Percentiles rank a stretch among this genome's conserved stretches.
These are phyloP conservation scores for Penicillium sp. DNA, from an alignment of 2,329 filamentous ascomycete species.

Conservation along the genomic window DNA sequence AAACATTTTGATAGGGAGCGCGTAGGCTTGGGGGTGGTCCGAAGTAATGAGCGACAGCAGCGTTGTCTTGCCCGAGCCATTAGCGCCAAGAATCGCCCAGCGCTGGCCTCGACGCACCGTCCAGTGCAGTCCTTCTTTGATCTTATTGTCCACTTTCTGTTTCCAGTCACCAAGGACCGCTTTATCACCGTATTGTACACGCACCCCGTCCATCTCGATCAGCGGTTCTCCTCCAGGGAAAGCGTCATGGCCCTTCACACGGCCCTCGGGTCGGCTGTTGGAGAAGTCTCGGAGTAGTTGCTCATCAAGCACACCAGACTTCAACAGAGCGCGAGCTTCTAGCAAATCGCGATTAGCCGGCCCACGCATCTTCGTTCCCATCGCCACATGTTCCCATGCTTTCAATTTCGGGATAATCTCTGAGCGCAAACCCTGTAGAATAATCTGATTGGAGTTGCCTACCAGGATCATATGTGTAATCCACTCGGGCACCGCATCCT, in stretches of 20 bases:
- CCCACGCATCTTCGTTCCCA: background rate
- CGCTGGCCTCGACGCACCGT: slow-evolving; percentile 77
- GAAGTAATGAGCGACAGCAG: slow-evolving; percentile 89
- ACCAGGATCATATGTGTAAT: slow-evolving; percentile 79
- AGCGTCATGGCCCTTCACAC: slow-evolving; percentile 9
- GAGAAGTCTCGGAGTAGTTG: slow-evolving; percentile 27
- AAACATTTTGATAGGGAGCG: slow-evolving; percentile 81
- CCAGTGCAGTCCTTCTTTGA: slow-evolving; percentile 71
- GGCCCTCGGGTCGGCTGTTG: slow-evolving; percentile 15
- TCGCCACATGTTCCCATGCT: slow-evolving; percentile 28
- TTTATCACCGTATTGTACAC: slow-evolving; percentile 75
- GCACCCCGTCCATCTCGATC: slow-evolving; percentile 83
- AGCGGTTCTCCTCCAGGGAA: slow-evolving; percentile 61
- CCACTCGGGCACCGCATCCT: slow-evolving; percentile 87
- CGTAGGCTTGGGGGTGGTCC: slow-evolving; percentile 93
- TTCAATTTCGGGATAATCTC: slow-evolving; percentile 51
- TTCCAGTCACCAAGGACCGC: slow-evolving; percentile 78
- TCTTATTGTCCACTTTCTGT: slow-evolving; percentile 53
- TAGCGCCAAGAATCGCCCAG: slow-evolving; percentile 90
- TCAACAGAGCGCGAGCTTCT: slow-evolving; percentile 14
- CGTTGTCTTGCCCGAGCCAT: slow-evolving; percentile 93
- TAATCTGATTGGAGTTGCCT: slow-evolving; percentile 63
- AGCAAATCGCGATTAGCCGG: slow-evolving; percentile 7
- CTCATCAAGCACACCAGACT: slow-evolving; percentile 23
- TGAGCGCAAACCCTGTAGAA: slow-evolving; percentile 63